These are phyloP conservation scores for Cladorrhinum samala DNA, from an alignment of 495 filamentous ascomycete species.

Conservation along the genomic window DNA sequence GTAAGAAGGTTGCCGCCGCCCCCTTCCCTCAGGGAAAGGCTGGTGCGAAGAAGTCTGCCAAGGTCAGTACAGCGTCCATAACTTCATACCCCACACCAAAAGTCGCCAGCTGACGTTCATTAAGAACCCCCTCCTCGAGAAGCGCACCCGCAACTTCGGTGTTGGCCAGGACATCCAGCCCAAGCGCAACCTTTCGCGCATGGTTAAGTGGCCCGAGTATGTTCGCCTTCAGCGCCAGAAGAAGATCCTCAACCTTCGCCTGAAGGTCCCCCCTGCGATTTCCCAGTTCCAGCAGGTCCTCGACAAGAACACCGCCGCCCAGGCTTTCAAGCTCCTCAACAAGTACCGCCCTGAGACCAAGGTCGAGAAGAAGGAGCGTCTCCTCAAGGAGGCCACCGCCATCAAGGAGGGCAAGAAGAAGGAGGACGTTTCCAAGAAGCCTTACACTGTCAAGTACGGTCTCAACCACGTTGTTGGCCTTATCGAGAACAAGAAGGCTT, in stretches of 20 bases:
- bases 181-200: constrained; percentile 91
- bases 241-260: constrained; percentile 97
- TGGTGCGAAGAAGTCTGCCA: constrained; percentile 88
- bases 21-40: constrained; percentile 94
- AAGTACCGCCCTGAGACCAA: constrained; percentile 99
- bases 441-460: constrained; percentile 98
- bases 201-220: constrained; percentile 99
- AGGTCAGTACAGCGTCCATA: constrained; percentile 56
- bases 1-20: constrained; percentile 92
- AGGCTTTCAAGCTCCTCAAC: constrained; percentile 96
- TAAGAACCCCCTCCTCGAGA: constrained; percentile 99
- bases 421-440: constrained; percentile 99
- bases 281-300: constrained; percentile 96
- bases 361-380: constrained; percentile 98
- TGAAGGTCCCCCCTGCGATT: constrained; percentile 97
- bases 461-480: constrained; percentile 99
- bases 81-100: not conserved
- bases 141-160: constrained; percentile 93
- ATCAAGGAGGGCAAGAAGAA: constrained; percentile 99
- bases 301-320: constrained; percentile 96
- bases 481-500: constrained; percentile 99
- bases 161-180: constrained; percentile 98
- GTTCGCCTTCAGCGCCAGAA: constrained; percentile 98
- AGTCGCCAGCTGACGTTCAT: constrained; percentile 28
- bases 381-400: constrained; percentile 94